phyloP scores from a whole-genome alignment of 164 flowering plant genomes.

The Stephania yunnanensis region DNA sequence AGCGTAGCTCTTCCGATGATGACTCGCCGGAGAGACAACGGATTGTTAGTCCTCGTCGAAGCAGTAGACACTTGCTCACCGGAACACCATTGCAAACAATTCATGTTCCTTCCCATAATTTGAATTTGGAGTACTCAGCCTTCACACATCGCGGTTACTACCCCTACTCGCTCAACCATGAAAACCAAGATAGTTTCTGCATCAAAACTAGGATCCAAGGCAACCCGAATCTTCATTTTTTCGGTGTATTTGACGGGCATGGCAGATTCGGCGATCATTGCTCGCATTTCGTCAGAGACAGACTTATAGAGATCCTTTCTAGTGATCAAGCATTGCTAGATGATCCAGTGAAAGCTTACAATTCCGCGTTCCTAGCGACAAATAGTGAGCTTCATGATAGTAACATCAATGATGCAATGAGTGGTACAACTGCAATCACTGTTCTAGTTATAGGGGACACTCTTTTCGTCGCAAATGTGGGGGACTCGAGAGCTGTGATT shows the following conservation, averaged over 20 bases:
- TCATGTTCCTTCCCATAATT: conserved; percentile 65
- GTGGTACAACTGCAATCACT: conserved; percentile 96
- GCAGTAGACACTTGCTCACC: conserved; percentile 6
- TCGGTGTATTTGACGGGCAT: conserved; percentile 97
- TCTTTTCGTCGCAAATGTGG: conserved; percentile 82
- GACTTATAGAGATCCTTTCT: conserved; percentile 50
- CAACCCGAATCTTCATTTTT: conserved; percentile 86
- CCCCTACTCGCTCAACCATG: conserved; percentile 80
- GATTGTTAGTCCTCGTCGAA: not conserved
- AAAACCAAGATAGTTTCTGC: conserved; percentile 84
- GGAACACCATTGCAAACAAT: conserved; percentile 46
- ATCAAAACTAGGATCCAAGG: conserved; percentile 64
- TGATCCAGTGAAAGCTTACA: conserved; percentile 75
- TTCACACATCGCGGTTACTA: conserved; percentile 78
- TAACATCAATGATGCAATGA: conserved; percentile 86
- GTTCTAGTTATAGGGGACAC: conserved; percentile 71
- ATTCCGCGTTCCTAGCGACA: conserved; percentile 47
- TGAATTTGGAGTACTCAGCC: conserved; percentile 54
- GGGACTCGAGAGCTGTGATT: conserved; percentile 90
- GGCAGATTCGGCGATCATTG: conserved; percentile 76
- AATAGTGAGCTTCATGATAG: conserved; percentile 65
- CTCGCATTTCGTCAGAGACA: conserved; percentile 70
- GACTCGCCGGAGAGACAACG: not conserved
- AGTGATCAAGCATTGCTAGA: conserved; percentile 48
- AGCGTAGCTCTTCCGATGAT: not conserved